Conservation (phyloP, 257 asterid genomes). For the Oldenlandia corymbosa region DNA sequence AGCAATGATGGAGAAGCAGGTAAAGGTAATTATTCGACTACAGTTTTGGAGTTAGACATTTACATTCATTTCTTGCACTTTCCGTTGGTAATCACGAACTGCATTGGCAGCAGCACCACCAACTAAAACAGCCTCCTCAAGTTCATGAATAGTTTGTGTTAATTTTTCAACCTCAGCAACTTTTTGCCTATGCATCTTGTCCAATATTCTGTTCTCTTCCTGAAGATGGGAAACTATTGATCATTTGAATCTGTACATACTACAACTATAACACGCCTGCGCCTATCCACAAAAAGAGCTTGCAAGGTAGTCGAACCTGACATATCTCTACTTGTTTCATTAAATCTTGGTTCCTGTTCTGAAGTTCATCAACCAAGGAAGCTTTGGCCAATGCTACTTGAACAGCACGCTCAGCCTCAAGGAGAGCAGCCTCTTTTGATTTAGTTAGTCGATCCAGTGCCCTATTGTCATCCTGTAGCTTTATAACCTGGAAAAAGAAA, state of each 20-base stretch:
- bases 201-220: slow-evolving; percentile 91
- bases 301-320: slow-evolving; percentile 52
- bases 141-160: slow-evolving; percentile 73
- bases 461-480: slow-evolving; percentile 86
- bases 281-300: slow-evolving; percentile 7
- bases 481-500: slow-evolving; percentile 50
- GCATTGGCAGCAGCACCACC: slow-evolving; percentile 97
- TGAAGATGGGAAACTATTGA: slow-evolving; percentile 25
- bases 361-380: slow-evolving; percentile 80
- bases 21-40: neutral
- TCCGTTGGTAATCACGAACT: slow-evolving; percentile 74
- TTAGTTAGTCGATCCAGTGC: slow-evolving; percentile 87
- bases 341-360: slow-evolving; percentile 82
- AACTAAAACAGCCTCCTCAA: slow-evolving; percentile 91
- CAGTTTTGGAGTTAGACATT: neutral
- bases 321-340: slow-evolving; percentile 83
- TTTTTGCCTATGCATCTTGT: slow-evolving; percentile 83
- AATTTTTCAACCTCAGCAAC: slow-evolving; percentile 88
- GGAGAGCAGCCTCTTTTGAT: slow-evolving; percentile 89
- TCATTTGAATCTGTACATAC: slow-evolving; percentile 12
- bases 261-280: slow-evolving; percentile 1
- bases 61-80: slow-evolving; percentile 84
- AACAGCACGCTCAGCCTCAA: slow-evolving; percentile 80
- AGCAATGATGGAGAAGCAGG: slow-evolving; percentile 14
- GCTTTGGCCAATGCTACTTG: slow-evolving; percentile 90